Evolutionary conservation across 108 stramenopile genomes (phyloP), one percentile per base, ranked within the genome.

Genomic region (Discostella stelligeroides): DNA sequence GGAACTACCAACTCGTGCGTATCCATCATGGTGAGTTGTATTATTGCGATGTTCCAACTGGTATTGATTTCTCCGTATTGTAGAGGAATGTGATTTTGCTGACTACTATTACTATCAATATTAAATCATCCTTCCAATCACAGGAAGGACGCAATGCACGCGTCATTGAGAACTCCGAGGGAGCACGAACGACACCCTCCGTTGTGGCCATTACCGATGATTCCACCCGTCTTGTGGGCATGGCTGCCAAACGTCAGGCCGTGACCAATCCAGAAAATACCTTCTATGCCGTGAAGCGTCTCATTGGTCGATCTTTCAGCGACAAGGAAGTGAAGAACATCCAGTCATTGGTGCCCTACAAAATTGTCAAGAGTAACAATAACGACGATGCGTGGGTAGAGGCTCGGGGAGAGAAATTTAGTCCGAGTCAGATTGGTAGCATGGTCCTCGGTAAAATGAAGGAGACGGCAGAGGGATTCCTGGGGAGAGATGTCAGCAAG

Each of bases 1-100:
- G 99, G 99, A 40, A 99, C 99, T 7, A 99, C 99, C 47, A 99
- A 99, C 91, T 96, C 95, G 8, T 99, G 99, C 80, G 99, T 99
- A 20, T 94, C 99, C 45, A 95, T 98, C 65, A 99, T 99, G 98
- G 98, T 97, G 76, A 73, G 92, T 90, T 28, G n/a, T n/a, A n/a
- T n/a, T n/a, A n/a, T n/a, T n/a, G n/a, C n/a, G n/a, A n/a, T n/a
- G n/a, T n/a, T n/a, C n/a, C n/a, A n/a, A n/a, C n/a, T n/a, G n/a
- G n/a, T n/a, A n/a, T n/a, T n/a, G n/a, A n/a, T n/a, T n/a, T n/a
- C n/a, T n/a, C n/a, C n/a, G 11, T 12, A 40, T 45, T 34, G 46
- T 47, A 4, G 46, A 47, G 9, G 2, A 8, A 53, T 53, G n/a
- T n/a, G n/a, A n/a, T n/a, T n/a, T n/a, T 28, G 53, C 4, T 11